Conservation (phyloP, 108 stramenopile species). For the Cyclotella distinguenda region DNA sequence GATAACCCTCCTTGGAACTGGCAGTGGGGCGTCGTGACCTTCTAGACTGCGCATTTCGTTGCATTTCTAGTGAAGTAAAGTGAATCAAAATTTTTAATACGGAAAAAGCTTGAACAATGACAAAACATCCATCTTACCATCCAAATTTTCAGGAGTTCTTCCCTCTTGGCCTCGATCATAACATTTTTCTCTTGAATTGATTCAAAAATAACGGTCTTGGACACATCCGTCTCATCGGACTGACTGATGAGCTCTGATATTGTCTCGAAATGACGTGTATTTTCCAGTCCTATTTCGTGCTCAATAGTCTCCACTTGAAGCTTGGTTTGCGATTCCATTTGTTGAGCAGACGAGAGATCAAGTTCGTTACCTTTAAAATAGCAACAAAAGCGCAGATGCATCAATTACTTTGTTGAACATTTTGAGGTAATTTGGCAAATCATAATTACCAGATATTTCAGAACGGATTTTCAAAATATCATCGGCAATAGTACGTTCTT, state of each 20-base stretch:
- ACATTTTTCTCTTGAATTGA: conserved; percentile 36
- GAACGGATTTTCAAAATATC: conserved; percentile 42
- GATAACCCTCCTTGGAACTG: conserved; percentile 36
- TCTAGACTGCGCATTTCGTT: conserved; percentile 36
- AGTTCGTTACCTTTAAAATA: conserved; percentile 15
- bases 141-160: conserved; percentile 39
- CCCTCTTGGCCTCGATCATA: conserved; percentile 41
- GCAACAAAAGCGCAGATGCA: not conserved
- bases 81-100: not conserved
- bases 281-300: conserved; percentile 51
- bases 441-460: conserved; percentile 22
- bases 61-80: conserved; percentile 19
- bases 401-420: too few species aligned
- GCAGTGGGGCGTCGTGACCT: conserved; percentile 29
- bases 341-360: conserved; percentile 49
- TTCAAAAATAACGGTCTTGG: conserved; percentile 37
- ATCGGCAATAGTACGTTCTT: conserved; percentile 36
- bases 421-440: not conserved
- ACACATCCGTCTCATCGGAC: conserved; percentile 21
- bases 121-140: not conserved
- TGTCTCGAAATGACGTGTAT: conserved; percentile 35
- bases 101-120: not conserved
- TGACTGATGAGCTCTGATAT: conserved; percentile 19
- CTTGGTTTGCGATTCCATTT: conserved; percentile 52
- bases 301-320: conserved; percentile 52